Conservation (phyloP, 495 filamentous ascomycete genomes). For the Hyaloscypha hepaticicola region DNA sequence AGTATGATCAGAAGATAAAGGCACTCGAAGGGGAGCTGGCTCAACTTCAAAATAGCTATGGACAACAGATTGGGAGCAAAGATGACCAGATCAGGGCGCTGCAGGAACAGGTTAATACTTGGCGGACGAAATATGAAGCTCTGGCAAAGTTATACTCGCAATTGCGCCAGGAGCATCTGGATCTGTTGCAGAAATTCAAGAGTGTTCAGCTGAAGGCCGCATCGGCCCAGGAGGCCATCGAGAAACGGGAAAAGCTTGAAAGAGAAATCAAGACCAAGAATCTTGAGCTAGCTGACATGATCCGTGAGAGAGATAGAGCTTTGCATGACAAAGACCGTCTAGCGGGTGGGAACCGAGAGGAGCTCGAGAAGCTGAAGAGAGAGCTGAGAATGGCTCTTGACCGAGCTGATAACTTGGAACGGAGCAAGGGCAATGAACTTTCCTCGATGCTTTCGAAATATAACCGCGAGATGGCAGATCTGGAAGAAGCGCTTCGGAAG, state of each 20-base stretch:
- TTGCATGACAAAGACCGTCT: conserved; percentile 86
- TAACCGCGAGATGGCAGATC: conserved; percentile 92
- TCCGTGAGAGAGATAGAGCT: conserved; percentile 92
- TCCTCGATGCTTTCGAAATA: conserved; percentile 93
- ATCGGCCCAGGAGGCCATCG: conserved; percentile 95
- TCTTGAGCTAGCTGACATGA: conserved; percentile 97
- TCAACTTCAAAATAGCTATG: conserved; percentile 77
- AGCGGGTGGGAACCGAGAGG: conserved; percentile 83
- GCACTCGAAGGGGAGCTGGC: conserved; percentile 83
- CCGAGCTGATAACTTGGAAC: conserved; percentile 88
- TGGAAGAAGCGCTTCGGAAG: conserved; percentile 87
- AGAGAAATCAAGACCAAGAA: conserved; percentile 99
- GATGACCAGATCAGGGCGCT: conserved; percentile 92
- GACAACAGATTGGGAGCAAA: conserved; percentile 81
- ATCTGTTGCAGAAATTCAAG: conserved; percentile 93
- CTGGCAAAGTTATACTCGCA: conserved; percentile 96
- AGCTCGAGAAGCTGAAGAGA: conserved; percentile 94
- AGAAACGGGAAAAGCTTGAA: conserved; percentile 89
- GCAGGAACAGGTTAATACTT: conserved; percentile 94
- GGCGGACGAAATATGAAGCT: conserved; percentile 95
- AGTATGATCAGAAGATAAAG: conserved; percentile 93
- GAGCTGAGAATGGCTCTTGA: conserved; percentile 91
- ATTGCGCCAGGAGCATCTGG: conserved; percentile 90
- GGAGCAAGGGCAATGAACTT: conserved; percentile 88
- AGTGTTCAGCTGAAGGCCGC: conserved; percentile 92